phyloP scores from a whole-genome alignment of 108 stramenopile species.

The Skeletonema grethae region DNA sequence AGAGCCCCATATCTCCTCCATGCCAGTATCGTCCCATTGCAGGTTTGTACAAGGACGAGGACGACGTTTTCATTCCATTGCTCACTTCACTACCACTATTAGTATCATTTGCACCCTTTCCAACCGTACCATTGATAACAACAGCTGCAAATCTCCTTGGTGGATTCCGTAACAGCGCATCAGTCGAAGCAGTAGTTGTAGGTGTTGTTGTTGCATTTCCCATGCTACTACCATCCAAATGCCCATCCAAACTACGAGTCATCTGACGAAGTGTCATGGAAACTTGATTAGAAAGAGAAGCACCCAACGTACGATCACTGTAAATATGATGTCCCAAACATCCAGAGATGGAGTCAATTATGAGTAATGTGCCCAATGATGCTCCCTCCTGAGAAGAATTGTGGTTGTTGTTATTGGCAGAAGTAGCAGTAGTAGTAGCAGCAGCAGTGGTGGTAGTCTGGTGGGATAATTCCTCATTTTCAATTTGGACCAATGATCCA shows the following conservation, averaged over 20 bases:
- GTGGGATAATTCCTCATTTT: slow-evolving; percentile 16
- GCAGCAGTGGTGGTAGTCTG: background rate
- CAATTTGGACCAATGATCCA: slow-evolving; percentile 37
- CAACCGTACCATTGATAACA: slow-evolving; percentile 40
- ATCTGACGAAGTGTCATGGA: slow-evolving; percentile 38
- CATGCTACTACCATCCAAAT: background rate
- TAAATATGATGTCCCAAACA: slow-evolving; percentile 45
- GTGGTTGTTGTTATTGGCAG: background rate
- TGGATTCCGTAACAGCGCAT: background rate
- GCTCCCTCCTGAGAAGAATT: background rate
- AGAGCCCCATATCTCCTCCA: slow-evolving; percentile 41
- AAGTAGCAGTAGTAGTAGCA: no score
- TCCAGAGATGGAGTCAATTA: slow-evolving; percentile 51
- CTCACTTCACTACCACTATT: background rate
- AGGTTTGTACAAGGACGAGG: slow-evolving; percentile 13
- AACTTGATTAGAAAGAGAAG: slow-evolving; percentile 39
- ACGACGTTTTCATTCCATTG: background rate
- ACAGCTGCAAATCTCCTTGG: slow-evolving; percentile 41
- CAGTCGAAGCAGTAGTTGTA: background rate
- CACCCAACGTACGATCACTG: slow-evolving; percentile 18
- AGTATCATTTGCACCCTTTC: slow-evolving; percentile 17
- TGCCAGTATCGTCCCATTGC: slow-evolving; percentile 54
- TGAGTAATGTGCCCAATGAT: slow-evolving; percentile 12
- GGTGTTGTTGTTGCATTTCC: no score
- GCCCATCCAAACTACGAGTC: slow-evolving; percentile 29